These are phyloP conservation scores for Lasiosphaeria miniovina DNA, from an alignment of 495 filamentous ascomycete genomes.

Conservation along the genomic window DNA sequence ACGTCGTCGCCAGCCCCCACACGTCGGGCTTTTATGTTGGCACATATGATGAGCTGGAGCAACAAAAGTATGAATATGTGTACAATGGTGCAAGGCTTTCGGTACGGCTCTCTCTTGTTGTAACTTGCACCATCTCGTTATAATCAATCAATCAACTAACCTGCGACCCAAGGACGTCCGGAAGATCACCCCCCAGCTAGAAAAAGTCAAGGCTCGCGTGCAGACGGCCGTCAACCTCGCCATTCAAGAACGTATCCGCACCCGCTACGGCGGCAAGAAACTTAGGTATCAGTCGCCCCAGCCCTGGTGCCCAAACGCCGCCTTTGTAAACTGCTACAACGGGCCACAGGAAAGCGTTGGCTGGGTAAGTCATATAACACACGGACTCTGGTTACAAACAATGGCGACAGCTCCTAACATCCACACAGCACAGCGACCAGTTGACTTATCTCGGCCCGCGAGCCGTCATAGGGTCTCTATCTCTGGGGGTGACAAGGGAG, in stretches of 20 bases:
- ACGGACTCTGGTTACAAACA: not conserved
- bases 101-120: constrained; percentile 31
- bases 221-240: constrained; percentile 71
- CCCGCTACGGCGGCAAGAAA: constrained; percentile 63
- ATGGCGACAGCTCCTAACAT: not conserved
- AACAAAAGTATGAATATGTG: constrained; percentile 73
- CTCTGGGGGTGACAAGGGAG: constrained; percentile 83
- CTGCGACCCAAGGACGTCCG: constrained; percentile 59
- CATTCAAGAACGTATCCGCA: constrained; percentile 61
- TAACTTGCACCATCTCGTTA: not conserved
- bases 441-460: constrained; percentile 89
- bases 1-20: constrained; percentile 77
- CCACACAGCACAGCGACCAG: constrained; percentile 69
- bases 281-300: constrained; percentile 71
- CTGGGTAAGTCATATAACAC: constrained; percentile 41
- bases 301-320: constrained; percentile 80
- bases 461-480: constrained; percentile 83
- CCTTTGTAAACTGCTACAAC: constrained; percentile 90
- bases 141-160: not conserved
- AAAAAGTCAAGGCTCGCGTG: constrained; percentile 61
- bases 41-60: constrained; percentile 54
- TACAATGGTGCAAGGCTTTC: constrained; percentile 74
- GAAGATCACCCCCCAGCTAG: constrained; percentile 66
- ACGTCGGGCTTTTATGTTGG: constrained; percentile 79
- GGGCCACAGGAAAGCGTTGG: constrained; percentile 78